Percentiles rank a stretch among this genome's conserved stretches.
These are phyloP conservation scores for Jamesozyma spencerorum DNA, from an alignment of 805 yeast species.

Conservation along the genomic window DNA sequence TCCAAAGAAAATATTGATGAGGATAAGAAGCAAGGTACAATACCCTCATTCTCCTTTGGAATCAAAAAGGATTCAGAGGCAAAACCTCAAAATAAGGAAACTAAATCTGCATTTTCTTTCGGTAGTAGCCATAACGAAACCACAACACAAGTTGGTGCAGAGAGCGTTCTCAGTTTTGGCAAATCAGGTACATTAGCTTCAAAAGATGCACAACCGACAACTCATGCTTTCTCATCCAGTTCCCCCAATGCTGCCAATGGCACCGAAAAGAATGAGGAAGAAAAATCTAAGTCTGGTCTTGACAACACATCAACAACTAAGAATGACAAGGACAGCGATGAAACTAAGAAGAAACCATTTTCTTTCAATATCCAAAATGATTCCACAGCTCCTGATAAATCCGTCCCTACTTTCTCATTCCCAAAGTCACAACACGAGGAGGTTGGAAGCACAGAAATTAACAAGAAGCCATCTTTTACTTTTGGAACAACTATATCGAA, in stretches of 20 bases:
- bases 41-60: conserved; percentile 12
- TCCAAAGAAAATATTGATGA: too few species aligned
- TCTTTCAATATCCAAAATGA: not conserved
- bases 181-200: too few species aligned
- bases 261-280: not conserved
- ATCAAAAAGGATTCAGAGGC: not conserved
- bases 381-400: not conserved
- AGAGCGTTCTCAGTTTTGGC: too few species aligned
- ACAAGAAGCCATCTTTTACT: conserved; percentile 12
- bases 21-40: too few species aligned
- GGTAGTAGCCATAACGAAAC: not conserved
- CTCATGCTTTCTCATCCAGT: too few species aligned
- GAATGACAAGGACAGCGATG: not conserved
- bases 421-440: not conserved
- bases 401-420: not conserved
- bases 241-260: not conserved
- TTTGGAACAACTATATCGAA: conserved; percentile 11
- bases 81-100: not conserved
- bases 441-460: not conserved
- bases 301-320: conserved; percentile 1
- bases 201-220: too few species aligned
- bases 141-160: too few species aligned
- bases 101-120: not conserved
- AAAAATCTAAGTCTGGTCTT: conserved; percentile 4
- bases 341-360: conserved; percentile 7